These are phyloP conservation scores for Grosmannia penicillata DNA, from an alignment of 2,329 filamentous ascomycete species.

Conservation along the genomic window DNA sequence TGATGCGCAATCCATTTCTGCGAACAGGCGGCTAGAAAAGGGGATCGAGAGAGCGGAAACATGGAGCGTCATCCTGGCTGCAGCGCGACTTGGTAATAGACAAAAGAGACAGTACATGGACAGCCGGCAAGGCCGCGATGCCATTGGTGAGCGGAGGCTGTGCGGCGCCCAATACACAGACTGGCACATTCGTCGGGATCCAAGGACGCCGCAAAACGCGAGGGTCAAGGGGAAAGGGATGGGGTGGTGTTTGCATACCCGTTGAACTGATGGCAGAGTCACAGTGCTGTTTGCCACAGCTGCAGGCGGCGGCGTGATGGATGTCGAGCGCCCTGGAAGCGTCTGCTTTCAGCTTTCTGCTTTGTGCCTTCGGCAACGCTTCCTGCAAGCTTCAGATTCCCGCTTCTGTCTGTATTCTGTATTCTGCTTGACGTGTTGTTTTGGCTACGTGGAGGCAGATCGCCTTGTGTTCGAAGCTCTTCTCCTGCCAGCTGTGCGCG, in stretches of 20 bases:
- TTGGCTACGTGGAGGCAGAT: conserved; percentile 2
- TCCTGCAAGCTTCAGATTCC: too few species aligned
- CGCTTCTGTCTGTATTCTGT: not conserved
- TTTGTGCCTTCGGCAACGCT: not conserved
- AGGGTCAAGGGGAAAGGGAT: not conserved
- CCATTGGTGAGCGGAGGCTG: too few species aligned
- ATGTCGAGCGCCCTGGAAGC: too few species aligned
- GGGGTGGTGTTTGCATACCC: conserved; percentile 1
- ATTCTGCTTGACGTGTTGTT: not conserved
- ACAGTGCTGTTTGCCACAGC: not conserved
- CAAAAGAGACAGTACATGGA: not conserved
- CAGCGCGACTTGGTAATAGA: not conserved
- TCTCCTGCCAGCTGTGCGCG: too few species aligned
- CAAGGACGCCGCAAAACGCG: not conserved
- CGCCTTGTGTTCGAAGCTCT: too few species aligned
- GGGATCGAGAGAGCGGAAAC: not conserved
- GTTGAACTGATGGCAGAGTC: not conserved
- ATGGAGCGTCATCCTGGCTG: too few species aligned
- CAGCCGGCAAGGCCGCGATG: too few species aligned
- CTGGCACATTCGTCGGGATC: not conserved
- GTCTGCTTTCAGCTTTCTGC: not conserved
- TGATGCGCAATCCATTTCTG: conserved; percentile 2
- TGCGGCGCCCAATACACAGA: not conserved
- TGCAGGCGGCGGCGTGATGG: too few species aligned
- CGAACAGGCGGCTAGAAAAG: not conserved